Evolutionary conservation across 2,329 filamentous ascomycete species (phyloP).

Genomic region (Trichoderma afroharzianum): DNA sequence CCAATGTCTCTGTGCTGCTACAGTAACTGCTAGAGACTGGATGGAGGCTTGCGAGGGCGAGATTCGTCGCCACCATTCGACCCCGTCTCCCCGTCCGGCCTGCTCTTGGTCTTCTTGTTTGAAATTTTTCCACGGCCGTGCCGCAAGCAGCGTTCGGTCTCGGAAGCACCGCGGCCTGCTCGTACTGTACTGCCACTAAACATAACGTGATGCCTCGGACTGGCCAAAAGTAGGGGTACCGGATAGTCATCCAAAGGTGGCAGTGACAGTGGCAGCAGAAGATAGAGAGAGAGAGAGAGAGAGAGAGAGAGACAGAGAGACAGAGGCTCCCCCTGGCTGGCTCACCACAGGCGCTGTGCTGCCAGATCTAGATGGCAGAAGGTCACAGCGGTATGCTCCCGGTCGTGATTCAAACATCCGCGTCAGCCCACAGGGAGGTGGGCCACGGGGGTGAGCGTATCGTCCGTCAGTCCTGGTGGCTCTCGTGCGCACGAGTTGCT

Average conservation of each 20-base stretch:
- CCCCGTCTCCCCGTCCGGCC: not conserved
- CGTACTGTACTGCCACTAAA: not conserved
- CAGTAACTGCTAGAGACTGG: not conserved
- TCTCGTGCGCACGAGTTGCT: slow-evolving; percentile 12
- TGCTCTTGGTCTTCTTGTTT: not conserved
- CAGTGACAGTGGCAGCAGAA: not conserved
- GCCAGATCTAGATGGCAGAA: slow-evolving; percentile 9
- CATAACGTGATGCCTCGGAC: not conserved
- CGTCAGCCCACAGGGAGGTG: slow-evolving; percentile 2
- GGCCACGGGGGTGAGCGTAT: not conserved
- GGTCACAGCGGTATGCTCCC: not conserved
- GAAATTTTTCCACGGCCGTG: not conserved
- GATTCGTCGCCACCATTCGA: not conserved
- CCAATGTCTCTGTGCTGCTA: not conserved
- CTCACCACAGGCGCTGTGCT: not conserved
- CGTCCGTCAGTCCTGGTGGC: not conserved
- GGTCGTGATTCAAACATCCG: slow-evolving; percentile 3
- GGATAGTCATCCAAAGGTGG: not conserved
- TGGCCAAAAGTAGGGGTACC: not conserved
- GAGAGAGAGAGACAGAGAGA: not conserved
- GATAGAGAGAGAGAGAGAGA: not conserved
- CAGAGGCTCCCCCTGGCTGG: not conserved
- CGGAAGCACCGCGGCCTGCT: not conserved
- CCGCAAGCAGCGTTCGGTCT: not conserved
- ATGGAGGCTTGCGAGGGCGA: not conserved